These are phyloP conservation scores for Avena atlantica DNA, from an alignment of 176 grass and related monocot species.

Conservation along the genomic window DNA sequence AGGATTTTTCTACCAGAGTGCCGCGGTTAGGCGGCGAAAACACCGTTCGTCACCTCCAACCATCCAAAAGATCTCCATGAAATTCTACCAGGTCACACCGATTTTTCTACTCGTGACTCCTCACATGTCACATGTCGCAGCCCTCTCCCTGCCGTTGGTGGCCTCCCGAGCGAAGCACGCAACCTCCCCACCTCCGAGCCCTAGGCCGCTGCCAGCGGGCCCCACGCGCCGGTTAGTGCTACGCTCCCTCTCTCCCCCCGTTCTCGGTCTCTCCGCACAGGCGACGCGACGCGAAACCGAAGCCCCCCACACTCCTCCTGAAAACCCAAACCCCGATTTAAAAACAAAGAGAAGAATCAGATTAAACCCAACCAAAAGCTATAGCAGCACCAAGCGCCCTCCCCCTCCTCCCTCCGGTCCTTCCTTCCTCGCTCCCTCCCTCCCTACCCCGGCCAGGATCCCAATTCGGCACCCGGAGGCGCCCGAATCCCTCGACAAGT, in stretches of 20 bases:
- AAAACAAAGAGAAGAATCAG: slow-evolving; percentile 15
- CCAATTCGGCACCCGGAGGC: slow-evolving; percentile 16
- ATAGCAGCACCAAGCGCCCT: not conserved
- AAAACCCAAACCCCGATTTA: slow-evolving; percentile 36
- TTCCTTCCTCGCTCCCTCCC: not conserved
- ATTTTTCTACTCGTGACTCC: not conserved
- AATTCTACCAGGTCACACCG: not conserved
- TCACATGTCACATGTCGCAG: not conserved
- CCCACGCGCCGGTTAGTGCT: not conserved
- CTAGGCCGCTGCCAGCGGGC: not conserved
- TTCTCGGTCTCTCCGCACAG: not conserved
- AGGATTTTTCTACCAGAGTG: not conserved
- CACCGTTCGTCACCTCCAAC: not conserved
- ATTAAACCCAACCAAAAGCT: slow-evolving; percentile 29
- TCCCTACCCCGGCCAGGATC: not conserved
- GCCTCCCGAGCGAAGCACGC: not conserved
- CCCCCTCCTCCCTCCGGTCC: not conserved
- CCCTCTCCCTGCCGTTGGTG: not conserved
- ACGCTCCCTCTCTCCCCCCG: not conserved
- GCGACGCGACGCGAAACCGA: not conserved
- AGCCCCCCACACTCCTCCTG: not conserved
- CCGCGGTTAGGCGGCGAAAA: not conserved
- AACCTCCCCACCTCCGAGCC: not conserved
- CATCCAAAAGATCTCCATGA: not conserved
- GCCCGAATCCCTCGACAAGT: not conserved